phyloP scores from a whole-genome alignment of 2,329 filamentous ascomycete genomes.

The Neofusicoccum umdonicola region DNA sequence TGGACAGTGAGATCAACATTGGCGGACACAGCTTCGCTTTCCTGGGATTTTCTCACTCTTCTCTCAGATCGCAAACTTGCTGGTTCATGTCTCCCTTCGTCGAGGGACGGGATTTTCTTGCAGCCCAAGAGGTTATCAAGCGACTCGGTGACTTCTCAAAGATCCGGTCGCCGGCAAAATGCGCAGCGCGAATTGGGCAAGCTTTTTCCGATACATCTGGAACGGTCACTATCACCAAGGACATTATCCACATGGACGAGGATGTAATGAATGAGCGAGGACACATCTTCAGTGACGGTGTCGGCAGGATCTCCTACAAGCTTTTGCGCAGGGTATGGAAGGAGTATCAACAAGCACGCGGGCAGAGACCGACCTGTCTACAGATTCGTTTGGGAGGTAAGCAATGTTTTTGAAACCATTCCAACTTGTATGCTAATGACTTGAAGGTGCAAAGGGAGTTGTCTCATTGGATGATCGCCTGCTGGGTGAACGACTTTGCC shows the following conservation, averaged over 20 bases:
- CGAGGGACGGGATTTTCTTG: slow-evolving; percentile 28
- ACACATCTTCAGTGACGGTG: slow-evolving; percentile 74
- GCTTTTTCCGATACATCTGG: slow-evolving; percentile 74
- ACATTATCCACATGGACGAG: slow-evolving; percentile 24
- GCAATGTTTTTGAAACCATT: neutral
- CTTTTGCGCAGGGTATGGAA: slow-evolving; percentile 62
- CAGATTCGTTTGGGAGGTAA: slow-evolving; percentile 70
- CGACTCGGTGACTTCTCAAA: slow-evolving; percentile 50
- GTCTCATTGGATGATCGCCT: slow-evolving; percentile 66
- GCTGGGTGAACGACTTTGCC: slow-evolving; percentile 54
- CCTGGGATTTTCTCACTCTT: slow-evolving; percentile 77
- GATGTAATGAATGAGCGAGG: slow-evolving; percentile 55
- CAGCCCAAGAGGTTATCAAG: slow-evolving; percentile 43
- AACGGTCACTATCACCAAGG: slow-evolving; percentile 51
- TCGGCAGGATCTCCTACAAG: slow-evolving; percentile 66
- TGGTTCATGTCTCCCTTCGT: slow-evolving; percentile 62
- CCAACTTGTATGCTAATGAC: slow-evolving; percentile 1
- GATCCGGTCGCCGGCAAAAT: slow-evolving; percentile 57
- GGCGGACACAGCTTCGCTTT: slow-evolving; percentile 61
- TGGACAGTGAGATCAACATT: slow-evolving; percentile 60
- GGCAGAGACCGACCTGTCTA: slow-evolving; percentile 60
- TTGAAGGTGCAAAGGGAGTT: slow-evolving; percentile 70
- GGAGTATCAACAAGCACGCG: slow-evolving; percentile 43
- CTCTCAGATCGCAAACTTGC: slow-evolving; percentile 66
- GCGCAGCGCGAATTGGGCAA: slow-evolving; percentile 59